Evolutionary conservation across 2,329 filamentous ascomycete species (phyloP).

Genomic region (Orbilia blumenaviensis): DNA sequence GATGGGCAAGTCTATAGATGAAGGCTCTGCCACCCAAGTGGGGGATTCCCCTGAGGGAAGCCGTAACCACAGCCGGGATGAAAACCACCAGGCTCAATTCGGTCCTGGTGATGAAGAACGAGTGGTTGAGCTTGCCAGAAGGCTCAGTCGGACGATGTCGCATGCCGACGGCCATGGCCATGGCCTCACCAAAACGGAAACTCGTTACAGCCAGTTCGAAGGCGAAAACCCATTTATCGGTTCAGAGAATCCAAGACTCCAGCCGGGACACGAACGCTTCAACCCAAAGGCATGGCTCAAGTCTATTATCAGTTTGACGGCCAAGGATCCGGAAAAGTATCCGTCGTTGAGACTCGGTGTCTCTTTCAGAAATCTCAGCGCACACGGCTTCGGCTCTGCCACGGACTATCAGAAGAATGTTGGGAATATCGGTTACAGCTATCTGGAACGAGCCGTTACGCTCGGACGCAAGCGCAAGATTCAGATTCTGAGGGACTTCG

Average conservation of each 20-base stretch:
- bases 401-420: slow-evolving; percentile 61
- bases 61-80: slow-evolving; percentile 45
- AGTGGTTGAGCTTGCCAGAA: slow-evolving; percentile 32
- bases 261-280: slow-evolving; percentile 40
- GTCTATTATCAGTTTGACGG: slow-evolving; percentile 66
- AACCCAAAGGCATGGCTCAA: slow-evolving; percentile 51
- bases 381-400: slow-evolving; percentile 70
- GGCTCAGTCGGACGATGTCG: slow-evolving; percentile 35
- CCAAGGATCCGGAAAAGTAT: slow-evolving; percentile 67
- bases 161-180: slow-evolving; percentile 13
- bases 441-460: slow-evolving; percentile 58
- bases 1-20: slow-evolving; percentile 50
- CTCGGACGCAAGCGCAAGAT: slow-evolving; percentile 64
- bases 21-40: slow-evolving; percentile 50
- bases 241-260: slow-evolving; percentile 40
- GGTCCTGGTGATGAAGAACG: slow-evolving; percentile 48
- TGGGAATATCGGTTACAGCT: slow-evolving; percentile 57
- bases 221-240: slow-evolving; percentile 45
- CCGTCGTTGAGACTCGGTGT: slow-evolving; percentile 70
- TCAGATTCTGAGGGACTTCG: slow-evolving; percentile 71
- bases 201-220: slow-evolving; percentile 48
- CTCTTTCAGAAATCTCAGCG: slow-evolving; percentile 73
- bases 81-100: slow-evolving; percentile 40
- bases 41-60: slow-evolving; percentile 37
- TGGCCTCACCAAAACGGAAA: slow-evolving; percentile 44